phyloP scores from a whole-genome alignment of 805 yeast species.

The Lipomyces yamadae region DNA sequence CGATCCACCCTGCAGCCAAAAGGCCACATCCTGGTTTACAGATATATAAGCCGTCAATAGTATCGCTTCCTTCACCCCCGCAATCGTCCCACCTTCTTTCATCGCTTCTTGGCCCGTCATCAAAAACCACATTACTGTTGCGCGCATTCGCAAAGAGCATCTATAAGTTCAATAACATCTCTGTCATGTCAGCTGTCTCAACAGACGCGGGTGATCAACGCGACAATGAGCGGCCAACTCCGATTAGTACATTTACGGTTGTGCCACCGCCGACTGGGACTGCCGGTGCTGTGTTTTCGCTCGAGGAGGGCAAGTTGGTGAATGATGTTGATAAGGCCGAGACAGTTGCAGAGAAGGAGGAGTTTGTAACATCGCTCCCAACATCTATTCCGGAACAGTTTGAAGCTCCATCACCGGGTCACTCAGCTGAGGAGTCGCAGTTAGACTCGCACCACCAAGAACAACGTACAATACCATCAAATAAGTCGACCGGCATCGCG shows the following conservation, averaged over 20 bases:
- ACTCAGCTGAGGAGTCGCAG: background rate
- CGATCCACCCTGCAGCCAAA: background rate
- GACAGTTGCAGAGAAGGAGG: background rate
- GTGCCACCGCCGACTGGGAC: slow-evolving; percentile 10
- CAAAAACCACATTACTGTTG: slow-evolving; percentile 30
- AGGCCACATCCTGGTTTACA: slow-evolving; percentile 15
- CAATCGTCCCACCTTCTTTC: slow-evolving; percentile 30
- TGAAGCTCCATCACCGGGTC: background rate
- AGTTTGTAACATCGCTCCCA: background rate
- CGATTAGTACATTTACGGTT: slow-evolving; percentile 17
- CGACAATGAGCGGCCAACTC: slow-evolving; percentile 5
- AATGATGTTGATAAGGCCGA: background rate
- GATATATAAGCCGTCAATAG: slow-evolving; percentile 33
- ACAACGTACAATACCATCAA: background rate
- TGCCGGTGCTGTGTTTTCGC: background rate
- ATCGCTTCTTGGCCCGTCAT: slow-evolving; percentile 34
- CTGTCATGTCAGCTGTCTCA: slow-evolving; percentile 14
- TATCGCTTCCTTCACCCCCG: slow-evolving; percentile 28
- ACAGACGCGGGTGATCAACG: background rate
- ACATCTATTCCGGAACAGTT: background rate
- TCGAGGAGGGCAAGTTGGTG: background rate
- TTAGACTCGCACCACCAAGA: background rate
- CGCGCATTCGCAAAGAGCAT: slow-evolving; percentile 35
- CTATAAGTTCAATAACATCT: slow-evolving; percentile 29
- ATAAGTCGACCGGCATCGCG: slow-evolving; percentile 26